Base-by-base conservation (phyloP, 2,329 filamentous ascomycete genomes). In the Periglandula ipomoeae region DNA sequence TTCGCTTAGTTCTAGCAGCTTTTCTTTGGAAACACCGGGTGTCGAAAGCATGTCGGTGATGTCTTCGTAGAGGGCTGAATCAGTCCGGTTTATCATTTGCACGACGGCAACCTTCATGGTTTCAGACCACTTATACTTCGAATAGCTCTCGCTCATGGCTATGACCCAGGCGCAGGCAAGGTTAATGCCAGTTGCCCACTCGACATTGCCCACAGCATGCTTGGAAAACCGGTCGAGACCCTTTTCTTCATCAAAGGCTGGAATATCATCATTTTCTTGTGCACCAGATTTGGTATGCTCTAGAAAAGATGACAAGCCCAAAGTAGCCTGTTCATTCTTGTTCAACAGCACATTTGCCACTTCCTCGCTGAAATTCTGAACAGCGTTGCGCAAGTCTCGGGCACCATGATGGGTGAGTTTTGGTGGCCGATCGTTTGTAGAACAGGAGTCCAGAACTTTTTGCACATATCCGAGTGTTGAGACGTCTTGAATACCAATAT, bases 251-350 rank as follows among this genome's bases (percentile, higher is more conserved):
- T 79, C 70, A 52, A 82, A 80, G 0, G 61, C 55, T 0, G 72
- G 66, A 3, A 67, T 69, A n/a, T 68, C 70, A 1, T 65, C 64
- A 20, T 71, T 65, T 44, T 75, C 72, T 55, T 78, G 73, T 0
- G 75, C 71, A 3, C 72, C 72, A 0, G 75, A 68, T 54, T 82
- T 82, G 1, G 79, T 75, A 56, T 84, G 78, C 54, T 84, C 81
- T 4, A 84, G 69, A 55, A 84, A 84, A 4, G 78, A 79, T 1
- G 75, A 79, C 15, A 82, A 67, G 8, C 77, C 77, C 26, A 78
- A 64, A 10, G 71, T 70, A 0, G 73, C 68, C 20, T 70, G 65
- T 41, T 78, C 74, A 48, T 74, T 74, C 53, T 79, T 79, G 52
- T 67, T 73, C 11, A 80, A 61, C 10, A 82, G 60, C 5, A 76